Evolutionary conservation across 1,139 yeast species (phyloP).

Genomic region (Pichia sp.): DNA sequence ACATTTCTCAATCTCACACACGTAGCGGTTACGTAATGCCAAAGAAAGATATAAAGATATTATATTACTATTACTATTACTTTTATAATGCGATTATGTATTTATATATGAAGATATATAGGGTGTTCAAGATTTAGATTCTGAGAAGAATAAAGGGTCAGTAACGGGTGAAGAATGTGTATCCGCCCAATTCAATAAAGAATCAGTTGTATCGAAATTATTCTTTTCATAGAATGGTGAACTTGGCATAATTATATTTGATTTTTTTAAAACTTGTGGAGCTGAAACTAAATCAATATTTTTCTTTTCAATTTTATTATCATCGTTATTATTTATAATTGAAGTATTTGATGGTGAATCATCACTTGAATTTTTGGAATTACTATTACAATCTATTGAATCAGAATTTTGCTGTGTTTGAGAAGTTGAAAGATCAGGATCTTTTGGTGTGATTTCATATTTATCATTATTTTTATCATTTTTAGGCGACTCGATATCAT

Average conservation of each 20-base stretch:
- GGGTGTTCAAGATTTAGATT: too few relatives aligned
- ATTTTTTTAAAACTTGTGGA: constrained; percentile 6
- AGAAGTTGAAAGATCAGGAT: constrained; percentile 24
- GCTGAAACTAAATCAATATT: too few relatives aligned
- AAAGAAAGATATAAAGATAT: too few relatives aligned
- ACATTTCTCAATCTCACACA: too few relatives aligned
- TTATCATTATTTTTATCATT: constrained; percentile 3
- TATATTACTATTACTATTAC: too few relatives aligned
- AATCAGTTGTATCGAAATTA: constrained; percentile 16
- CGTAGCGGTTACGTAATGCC: neutral
- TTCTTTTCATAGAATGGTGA: constrained; percentile 24
- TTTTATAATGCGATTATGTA: too few relatives aligned
- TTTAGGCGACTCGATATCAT: constrained; percentile 18
- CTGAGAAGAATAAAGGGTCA: constrained; percentile 12
- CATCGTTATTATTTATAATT: neutral
- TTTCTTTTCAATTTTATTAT: neutral
- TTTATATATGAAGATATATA: too few relatives aligned
- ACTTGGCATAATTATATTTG: constrained; percentile 23
- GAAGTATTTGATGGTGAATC: neutral
- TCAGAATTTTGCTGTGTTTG: constrained; percentile 13
- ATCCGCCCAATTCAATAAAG: constrained; percentile 21
- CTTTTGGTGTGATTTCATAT: constrained; percentile 27
- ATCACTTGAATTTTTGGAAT: neutral
- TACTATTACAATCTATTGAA: neutral
- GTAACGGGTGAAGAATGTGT: constrained; percentile 25